These are phyloP conservation scores for Waltiozyma solani DNA, from an alignment of 1,139 yeast species.

Conservation along the genomic window DNA sequence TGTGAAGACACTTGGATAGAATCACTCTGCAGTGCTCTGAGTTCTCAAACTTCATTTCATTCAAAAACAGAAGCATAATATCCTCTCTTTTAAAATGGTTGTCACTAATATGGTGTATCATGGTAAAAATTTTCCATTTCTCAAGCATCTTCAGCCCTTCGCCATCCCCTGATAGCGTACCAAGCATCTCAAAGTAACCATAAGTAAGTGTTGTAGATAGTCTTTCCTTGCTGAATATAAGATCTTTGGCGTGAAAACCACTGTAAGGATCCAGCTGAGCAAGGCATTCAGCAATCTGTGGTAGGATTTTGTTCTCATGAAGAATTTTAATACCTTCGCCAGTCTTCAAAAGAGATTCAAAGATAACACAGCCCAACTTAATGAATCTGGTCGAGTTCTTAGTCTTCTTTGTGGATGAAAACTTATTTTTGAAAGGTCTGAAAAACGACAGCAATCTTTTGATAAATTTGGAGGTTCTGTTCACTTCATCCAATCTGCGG, in stretches of 20 bases:
- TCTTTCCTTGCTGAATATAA: conserved; percentile 54
- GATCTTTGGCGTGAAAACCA: conserved; percentile 65
- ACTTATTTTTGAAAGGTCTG: conserved; percentile 83
- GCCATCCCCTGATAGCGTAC: conserved; percentile 49
- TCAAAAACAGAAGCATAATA: conserved; percentile 46
- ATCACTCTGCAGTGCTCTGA: conserved; percentile 63
- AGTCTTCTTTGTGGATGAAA: conserved; percentile 51
- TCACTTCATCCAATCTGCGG: conserved; percentile 64
- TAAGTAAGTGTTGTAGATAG: conserved; percentile 54
- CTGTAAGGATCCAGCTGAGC: conserved; percentile 80
- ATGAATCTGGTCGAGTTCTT: conserved; percentile 45
- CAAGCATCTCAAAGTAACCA: conserved; percentile 76
- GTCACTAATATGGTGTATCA: conserved; percentile 64
- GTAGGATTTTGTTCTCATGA: conserved; percentile 59
- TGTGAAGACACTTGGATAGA: conserved; percentile 52
- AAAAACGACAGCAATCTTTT: conserved; percentile 80
- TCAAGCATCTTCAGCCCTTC: conserved; percentile 62
- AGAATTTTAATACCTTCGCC: conserved; percentile 60
- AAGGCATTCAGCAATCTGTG: conserved; percentile 80
- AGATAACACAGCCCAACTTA: conserved; percentile 62
- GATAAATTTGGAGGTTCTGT: conserved; percentile 74
- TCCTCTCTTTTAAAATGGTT: conserved; percentile 46
- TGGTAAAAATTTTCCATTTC: conserved; percentile 78
- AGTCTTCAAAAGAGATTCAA: conserved; percentile 55
- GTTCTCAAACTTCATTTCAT: conserved; percentile 48